Evolutionary conservation across 1,284 basidiomycete species (phyloP).

Genomic region (Mrakiaceae sp.): DNA sequence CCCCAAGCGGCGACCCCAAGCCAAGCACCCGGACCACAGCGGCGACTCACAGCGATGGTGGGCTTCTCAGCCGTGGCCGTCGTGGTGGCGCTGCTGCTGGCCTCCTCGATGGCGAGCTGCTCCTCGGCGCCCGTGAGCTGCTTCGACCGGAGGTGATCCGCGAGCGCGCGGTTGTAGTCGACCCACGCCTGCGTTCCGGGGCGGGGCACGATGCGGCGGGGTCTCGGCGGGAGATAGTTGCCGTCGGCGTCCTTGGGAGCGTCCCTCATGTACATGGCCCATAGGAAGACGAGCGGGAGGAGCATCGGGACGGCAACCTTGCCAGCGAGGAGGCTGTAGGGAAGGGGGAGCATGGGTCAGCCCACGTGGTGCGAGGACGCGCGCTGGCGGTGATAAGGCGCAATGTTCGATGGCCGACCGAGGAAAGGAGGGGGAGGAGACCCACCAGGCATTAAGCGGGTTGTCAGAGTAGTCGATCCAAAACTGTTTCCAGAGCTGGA

Average conservation of each 20-base stretch:
- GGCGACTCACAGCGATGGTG: conserved; percentile 12
- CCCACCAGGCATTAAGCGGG: background rate
- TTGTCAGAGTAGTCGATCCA: background rate
- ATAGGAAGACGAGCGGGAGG: conserved; percentile 13
- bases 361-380: background rate
- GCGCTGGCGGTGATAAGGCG: background rate
- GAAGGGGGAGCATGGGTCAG: background rate
- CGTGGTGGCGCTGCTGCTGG: background rate
- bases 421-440: background rate
- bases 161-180: conserved; percentile 2
- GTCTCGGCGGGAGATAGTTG: conserved; percentile 1
- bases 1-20: background rate
- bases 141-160: too few species aligned
- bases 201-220: conserved; percentile 8
- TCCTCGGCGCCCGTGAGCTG: background rate
- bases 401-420: too few species aligned
- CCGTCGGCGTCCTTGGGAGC: conserved; percentile 1
- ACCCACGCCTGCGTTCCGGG: conserved; percentile 10
- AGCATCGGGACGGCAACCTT: background rate
- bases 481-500: too few species aligned
- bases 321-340: background rate
- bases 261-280: background rate
- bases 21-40: background rate
- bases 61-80: background rate
- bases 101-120: background rate